Evolutionary conservation across 441 rosid genomes (phyloP), one percentile per base, ranked within the genome.

Genomic region (Breynia disticha): DNA sequence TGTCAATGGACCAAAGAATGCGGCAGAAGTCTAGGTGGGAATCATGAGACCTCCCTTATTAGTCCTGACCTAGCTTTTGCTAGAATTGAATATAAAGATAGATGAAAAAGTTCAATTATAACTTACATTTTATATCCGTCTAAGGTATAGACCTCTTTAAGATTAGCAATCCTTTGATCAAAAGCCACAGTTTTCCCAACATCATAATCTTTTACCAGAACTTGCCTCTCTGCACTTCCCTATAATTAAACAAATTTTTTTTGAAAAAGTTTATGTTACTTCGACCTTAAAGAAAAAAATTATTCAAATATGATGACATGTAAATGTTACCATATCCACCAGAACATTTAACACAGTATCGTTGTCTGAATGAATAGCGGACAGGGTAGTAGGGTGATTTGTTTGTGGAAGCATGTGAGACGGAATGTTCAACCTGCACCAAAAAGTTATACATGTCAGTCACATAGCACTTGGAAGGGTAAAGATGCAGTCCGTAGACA

Each of bases 91-190:
- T 39, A 14, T 4, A 13, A 39, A 39, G 43, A 39, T 39, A 39
- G 43, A 39, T 39, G 43, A 1, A 39, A n/a, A 10, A 39, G 15
- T 39, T 39, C 15, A 14, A 39, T 8, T 39, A 14, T 10, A 11
- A 65, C 87, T 74, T 76, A 94, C 99, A 94, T 90, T 72, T 74
- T 81, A 72, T 69, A 80, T 55, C 99, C 99, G 48, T 90, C 97
- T 67, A 76, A 66, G 48, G 99, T 94, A 73, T 64, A 80, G 61
- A 90, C 97, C 67, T 94, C 99, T 75, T 77, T 80, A 66, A 94
- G 66, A 78, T 90, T 85, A 41, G 72, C 51, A 59, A 85, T 78
- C 65, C 80, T 83, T 78, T 48, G 71, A 58, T 82, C 96, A 82
- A 94, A 94, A 60, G 99, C 97, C 66, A 90, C 93, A 50, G 71